Evolutionary conservation across 2,329 filamentous ascomycete genomes (phyloP), one percentile per base, ranked within the genome.

Genomic region (Chrysosporium keratinophilum): DNA sequence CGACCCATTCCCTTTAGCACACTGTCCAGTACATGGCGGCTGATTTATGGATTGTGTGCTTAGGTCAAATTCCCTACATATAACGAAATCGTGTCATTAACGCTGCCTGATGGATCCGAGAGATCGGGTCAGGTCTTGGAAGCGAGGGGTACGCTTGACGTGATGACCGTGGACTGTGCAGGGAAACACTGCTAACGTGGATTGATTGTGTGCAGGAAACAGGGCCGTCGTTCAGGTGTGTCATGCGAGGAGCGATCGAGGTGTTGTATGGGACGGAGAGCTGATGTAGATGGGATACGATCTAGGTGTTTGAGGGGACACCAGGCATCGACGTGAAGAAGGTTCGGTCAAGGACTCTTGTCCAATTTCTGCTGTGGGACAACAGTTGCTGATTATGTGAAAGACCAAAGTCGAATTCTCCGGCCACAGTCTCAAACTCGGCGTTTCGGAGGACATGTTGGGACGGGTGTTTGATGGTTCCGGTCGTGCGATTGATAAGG

Each of bases 391-490:
- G 55, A 55, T 43, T n/a, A 62, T 59, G 61, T 28, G 12, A 62
- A 66, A 93, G 90, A 95, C 91, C 53, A 94, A 86, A 79, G 91
- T 98, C 71, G 88, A 98, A 71, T 97, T 98, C 73, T 94, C 87
- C 33, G 93, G 93, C 57, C 82, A 96, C 76, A 97, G 88, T 76
- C 77, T 98, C 77, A 97, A 97, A 81, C 86, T 98, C 51, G 93
- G 93, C 73, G 93, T 98, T 57, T 97, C 93, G 50, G 94, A 98
- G 76, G 93, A 98, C 77, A 98, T 98, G 93, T 76, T 98, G 74
- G 93, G 93, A 61, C 91, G 94, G 77, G 89, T 97, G 72, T 98
- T 98, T 69, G 90, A 98, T 76, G 93, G 93, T 66, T 97, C 93
- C 57, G 93, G 93, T 68, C 86, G 91, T 72, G 87, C 94, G 63